Evolutionary conservation across 208 protist genomes (phyloP).

Genomic region (Trypanosoma vivax): DNA sequence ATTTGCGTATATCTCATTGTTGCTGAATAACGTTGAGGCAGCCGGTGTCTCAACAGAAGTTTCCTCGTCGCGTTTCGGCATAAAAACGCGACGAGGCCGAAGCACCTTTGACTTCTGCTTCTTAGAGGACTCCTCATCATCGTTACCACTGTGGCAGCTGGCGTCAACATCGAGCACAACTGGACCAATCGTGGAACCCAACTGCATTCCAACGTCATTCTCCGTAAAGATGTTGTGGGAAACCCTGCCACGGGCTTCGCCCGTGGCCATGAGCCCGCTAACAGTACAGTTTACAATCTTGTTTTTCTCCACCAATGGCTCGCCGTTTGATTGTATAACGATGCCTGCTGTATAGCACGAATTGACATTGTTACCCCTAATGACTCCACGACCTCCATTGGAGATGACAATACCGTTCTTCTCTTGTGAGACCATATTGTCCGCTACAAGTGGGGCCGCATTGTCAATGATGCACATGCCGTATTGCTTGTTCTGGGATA

Average conservation of each 20-base stretch:
- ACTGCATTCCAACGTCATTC: conserved; percentile 75
- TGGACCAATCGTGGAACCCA: conserved; percentile 43
- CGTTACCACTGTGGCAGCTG: conserved; percentile 15
- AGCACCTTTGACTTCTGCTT: background rate
- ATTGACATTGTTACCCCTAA: conserved; percentile 57
- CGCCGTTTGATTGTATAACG: conserved; percentile 43
- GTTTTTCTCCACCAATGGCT: conserved; percentile 56
- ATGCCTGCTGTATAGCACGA: conserved; percentile 59
- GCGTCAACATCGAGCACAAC: conserved; percentile 49
- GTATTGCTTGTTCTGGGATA: conserved; percentile 60
- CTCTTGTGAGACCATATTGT: conserved; percentile 56
- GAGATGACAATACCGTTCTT: conserved; percentile 64
- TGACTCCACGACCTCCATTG: conserved; percentile 40
- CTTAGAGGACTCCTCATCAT: background rate
- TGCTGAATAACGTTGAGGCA: conserved; percentile 10
- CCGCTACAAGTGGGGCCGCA: conserved; percentile 34
- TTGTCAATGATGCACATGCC: conserved; percentile 53
- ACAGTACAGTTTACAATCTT: conserved; percentile 33
- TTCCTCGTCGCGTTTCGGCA: background rate
- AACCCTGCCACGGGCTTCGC: conserved; percentile 46
- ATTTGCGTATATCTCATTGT: conserved; percentile 63
- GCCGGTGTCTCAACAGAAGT: background rate
- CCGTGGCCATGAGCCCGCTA: conserved; percentile 50
- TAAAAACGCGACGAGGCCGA: background rate
- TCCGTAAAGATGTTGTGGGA: conserved; percentile 46